Percentiles rank a stretch among this genome's conserved stretches.
phyloP scores from a whole-genome alignment of 495 filamentous ascomycete species.

The Chaetomium fimeti region DNA sequence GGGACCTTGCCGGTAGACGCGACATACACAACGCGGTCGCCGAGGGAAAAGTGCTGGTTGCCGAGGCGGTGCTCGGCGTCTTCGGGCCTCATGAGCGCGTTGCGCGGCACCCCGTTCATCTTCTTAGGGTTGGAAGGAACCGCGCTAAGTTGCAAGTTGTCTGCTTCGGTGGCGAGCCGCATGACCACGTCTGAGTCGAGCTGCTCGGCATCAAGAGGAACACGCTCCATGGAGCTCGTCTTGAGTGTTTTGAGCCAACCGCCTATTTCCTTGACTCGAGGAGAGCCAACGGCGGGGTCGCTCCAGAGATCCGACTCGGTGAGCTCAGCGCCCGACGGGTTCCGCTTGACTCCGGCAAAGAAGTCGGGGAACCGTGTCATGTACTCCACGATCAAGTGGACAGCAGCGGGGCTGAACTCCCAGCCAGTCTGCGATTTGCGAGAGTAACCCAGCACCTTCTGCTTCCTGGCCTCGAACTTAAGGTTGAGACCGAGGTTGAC shows the following conservation, averaged over 20 bases:
- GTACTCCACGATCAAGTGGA: slow-evolving; percentile 77
- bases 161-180: slow-evolving; percentile 74
- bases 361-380: slow-evolving; percentile 95
- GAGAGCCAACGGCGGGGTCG: slow-evolving; percentile 61
- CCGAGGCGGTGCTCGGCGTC: slow-evolving; percentile 89
- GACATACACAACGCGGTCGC: slow-evolving; percentile 90
- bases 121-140: slow-evolving; percentile 48
- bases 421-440: slow-evolving; percentile 79
- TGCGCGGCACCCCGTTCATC: slow-evolving; percentile 77
- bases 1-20: slow-evolving; percentile 93
- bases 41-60: slow-evolving; percentile 79
- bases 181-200: slow-evolving; percentile 87
- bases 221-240: slow-evolving; percentile 84
- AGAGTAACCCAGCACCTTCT: slow-evolving; percentile 95
- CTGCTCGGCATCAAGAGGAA: slow-evolving; percentile 92
- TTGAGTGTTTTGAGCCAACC: slow-evolving; percentile 89
- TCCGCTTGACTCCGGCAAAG: slow-evolving; percentile 77
- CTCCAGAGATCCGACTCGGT: slow-evolving; percentile 82
- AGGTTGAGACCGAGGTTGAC: slow-evolving; percentile 92
- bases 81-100: slow-evolving; percentile 81
- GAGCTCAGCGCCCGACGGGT: slow-evolving; percentile 49
- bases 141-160: slow-evolving; percentile 52
- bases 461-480: slow-evolving; percentile 92
- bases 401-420: slow-evolving; percentile 89
- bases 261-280: slow-evolving; percentile 78